phyloP scores from a whole-genome alignment of 208 protist genomes.

The Trypanosoma mega region DNA sequence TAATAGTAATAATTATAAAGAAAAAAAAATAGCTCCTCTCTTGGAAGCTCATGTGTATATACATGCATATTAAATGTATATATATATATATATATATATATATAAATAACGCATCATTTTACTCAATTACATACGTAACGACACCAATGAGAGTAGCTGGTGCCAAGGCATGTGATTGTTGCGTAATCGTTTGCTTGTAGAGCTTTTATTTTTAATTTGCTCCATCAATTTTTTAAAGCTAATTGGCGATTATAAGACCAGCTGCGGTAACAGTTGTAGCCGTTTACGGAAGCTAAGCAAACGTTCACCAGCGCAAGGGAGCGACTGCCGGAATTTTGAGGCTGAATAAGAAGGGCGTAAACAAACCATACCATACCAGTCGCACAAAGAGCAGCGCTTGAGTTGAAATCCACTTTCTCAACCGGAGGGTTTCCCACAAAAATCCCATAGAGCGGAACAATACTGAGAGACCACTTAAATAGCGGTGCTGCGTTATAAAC shows the following conservation, averaged over 20 bases:
- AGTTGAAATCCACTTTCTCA: constrained; percentile 89
- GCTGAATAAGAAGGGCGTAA: constrained; percentile 86
- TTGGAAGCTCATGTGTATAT: too few relatives aligned
- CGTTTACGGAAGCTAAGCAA: constrained; percentile 80
- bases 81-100: too few relatives aligned
- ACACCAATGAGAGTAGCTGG: too few relatives aligned
- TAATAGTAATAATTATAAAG: not conserved
- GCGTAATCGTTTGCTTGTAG: too few relatives aligned
- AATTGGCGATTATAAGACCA: constrained; percentile 41
- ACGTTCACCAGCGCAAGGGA: constrained; percentile 80
- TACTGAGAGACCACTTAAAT: constrained; percentile 89
- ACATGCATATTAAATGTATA: too few relatives aligned
- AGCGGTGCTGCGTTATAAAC: constrained; percentile 83
- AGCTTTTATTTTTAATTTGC: constrained; percentile 12
- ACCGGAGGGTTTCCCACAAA: constrained; percentile 72
- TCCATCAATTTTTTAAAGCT: constrained; percentile 6
- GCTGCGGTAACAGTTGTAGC: constrained; percentile 82
- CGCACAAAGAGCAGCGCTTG: constrained; percentile 70
- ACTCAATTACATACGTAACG: too few relatives aligned
- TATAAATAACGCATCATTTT: too few relatives aligned
- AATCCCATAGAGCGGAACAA: constrained; percentile 86
- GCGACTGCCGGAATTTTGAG: constrained; percentile 87
- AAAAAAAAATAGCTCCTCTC: constrained; percentile 11
- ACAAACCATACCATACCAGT: constrained; percentile 86
- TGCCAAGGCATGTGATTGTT: too few relatives aligned